These are phyloP conservation scores for Coemansia sp. DNA, from an alignment of 192 early-diverging fungal species.

Conservation along the genomic window DNA sequence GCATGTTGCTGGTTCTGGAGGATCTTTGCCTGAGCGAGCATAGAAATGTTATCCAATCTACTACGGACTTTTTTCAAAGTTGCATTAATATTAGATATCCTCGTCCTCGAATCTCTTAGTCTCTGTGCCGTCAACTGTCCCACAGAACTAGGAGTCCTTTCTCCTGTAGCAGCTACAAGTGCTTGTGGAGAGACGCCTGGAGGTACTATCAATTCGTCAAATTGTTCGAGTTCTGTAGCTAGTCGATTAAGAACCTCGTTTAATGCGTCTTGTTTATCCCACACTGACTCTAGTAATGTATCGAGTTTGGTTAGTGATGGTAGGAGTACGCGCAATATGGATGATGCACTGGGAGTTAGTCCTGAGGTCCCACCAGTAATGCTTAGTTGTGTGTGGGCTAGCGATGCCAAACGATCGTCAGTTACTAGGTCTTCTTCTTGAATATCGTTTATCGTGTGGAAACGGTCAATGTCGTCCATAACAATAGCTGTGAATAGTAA, in stretches of 20 bases:
- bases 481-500: background rate
- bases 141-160: slow-evolving; percentile 5
- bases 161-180: background rate
- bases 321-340: slow-evolving; percentile 50
- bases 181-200: slow-evolving; percentile 7
- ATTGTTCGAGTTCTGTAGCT: slow-evolving; percentile 49
- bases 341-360: slow-evolving; percentile 26
- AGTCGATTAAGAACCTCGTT: slow-evolving; percentile 51
- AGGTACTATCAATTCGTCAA: slow-evolving; percentile 42
- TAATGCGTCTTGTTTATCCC: slow-evolving; percentile 41
- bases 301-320: slow-evolving; percentile 49
- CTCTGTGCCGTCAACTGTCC: slow-evolving; percentile 29
- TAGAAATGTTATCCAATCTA: slow-evolving; percentile 44
- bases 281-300: slow-evolving; percentile 40
- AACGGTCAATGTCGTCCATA: background rate
- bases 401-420: slow-evolving; percentile 6
- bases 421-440: background rate
- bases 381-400: slow-evolving; percentile 4
- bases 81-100: slow-evolving; percentile 34
- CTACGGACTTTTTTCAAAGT: slow-evolving; percentile 44
- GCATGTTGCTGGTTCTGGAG: slow-evolving; percentile 28
- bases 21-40: slow-evolving; percentile 53
- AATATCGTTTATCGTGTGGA: background rate
- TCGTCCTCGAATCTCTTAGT: slow-evolving; percentile 36
- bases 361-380: background rate